Base-by-base conservation (phyloP, 169 alveolate genomes). In the Pseudocohnilembus persalinus region DNA sequence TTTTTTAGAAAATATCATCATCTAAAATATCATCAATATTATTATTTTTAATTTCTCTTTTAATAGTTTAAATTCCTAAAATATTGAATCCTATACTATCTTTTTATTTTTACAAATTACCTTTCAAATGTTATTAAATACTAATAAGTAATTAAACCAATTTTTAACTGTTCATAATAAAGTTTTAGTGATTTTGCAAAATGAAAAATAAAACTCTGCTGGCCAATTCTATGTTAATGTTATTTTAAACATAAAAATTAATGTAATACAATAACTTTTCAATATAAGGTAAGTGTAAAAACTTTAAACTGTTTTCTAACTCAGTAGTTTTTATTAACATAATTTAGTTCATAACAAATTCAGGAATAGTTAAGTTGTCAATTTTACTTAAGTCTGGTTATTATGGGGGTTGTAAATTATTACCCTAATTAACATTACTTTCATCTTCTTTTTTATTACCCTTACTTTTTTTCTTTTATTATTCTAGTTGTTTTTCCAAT, bases 221-320 rank as follows among this genome's bases (percentile, higher is more conserved):
- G 24, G 91, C 90, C n/a, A 93, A 81, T 78, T 93, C 96, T 77
- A 90, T 79, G 64, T 93, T 93, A 75, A 93, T 87, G 77, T 89
- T 91, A 79, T 91, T 93, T 83, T 94, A 88, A 11, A 93, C 88
- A 74, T 81, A 90, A 81, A 91, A 90, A 76, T 93, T 94, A 29
- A 93, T 77, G 84, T 93, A 93, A 74, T 81, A 89, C 6, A 93
- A 85, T 28, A 93, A 77, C 83, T 89, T 84, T 32, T 88, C 90
- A 78, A 91, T 78, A 83, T 89, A 89, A 32, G 91, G 77, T 75
- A 85, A 88, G 77, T 93, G 91, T 28, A 93, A 81, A 89, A 89
- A 91, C 79, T 91, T 89, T 16, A 93, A 78, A n/a, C 92, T 85
- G 84, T 88, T 91, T 87, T 93, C 96, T 1, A 93, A 73, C 34